Evolutionary conservation across 345 rosid species (phyloP), one percentile per base, ranked within the genome.

Genomic region (Atalantia buxifolia): DNA sequence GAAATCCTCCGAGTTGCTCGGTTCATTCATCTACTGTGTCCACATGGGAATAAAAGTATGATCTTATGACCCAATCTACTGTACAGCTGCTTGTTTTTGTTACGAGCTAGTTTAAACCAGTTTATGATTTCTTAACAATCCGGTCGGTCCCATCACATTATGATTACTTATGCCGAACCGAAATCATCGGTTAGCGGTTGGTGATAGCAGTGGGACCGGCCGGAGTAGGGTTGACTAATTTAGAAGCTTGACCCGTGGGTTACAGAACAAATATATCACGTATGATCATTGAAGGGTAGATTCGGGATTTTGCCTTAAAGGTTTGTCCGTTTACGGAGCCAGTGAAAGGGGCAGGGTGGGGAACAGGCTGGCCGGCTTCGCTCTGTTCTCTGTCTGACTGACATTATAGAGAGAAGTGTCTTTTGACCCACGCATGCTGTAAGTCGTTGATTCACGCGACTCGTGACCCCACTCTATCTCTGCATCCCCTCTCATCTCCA

Each of bases 321-420:
- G 42, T 78, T 75, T 77, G 81, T 78, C 69, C 71, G 67, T 71
- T 53, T 61, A 42, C 72, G 42, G 33, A 67, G 64, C 36, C 70
- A 7, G 45, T 1, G 45, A n/a, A 35, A 62, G 75, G 18, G n/a
- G 48, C 7, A 40, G 63, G 72, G 75, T 81, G 83, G 83, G 53
- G 42, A 45, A 86, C 86, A 81, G 83, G 79, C 86, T 81, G 86
- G 85, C 81, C 79, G 74, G 76, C 79, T 75, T 71, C 24, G 6
- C 50, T 30, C 22, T 25, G 22, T 69, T 76, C 31, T 16, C 18
- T 45, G 4, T 42, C 21, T n/a, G 40, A 55, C 63, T 61, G 76
- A 42, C 42, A 30, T 2, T 13, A 57, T 35, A 7, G 4, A 74
- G 67, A 38, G 24, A n/a, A 12, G 40, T n/a, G 67, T 59, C 75